Base-by-base conservation (phyloP, 2,329 filamentous ascomycete species). In the Fusarium pseudograminearum region DNA sequence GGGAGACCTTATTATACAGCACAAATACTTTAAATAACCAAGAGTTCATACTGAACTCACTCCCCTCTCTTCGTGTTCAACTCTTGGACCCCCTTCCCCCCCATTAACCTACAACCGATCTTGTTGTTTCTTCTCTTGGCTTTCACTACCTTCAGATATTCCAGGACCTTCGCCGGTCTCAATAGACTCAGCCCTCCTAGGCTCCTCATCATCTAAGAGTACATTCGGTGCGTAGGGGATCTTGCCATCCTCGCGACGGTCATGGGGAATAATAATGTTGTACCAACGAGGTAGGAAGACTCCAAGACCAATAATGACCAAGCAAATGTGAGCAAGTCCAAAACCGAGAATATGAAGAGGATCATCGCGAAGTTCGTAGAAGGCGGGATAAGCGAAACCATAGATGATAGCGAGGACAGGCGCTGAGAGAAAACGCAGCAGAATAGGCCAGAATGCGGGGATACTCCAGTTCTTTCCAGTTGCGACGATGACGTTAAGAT, bases 391-490 rank as follows among this genome's bases (percentile, higher is more conserved):
- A 2, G 83, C 81, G 73, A 87, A 86, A 52, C 80, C 82, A 72
- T 83, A 85, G 53, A 87, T 81, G 63, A 87, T 86, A 56, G 81
- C 80, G 2, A 86, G 78, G 20, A 85, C 80, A 0, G 84, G 85
- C 0, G 80, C 83, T 16, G 82, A 81, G 36, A 86, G 71, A 63
- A 86, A 87, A 22, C 84, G 84, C 1, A 86, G 75, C 0, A 88
- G 76, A 2, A 83, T 74, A 1, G 83, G 82, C 78, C 85, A 85
- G 73, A 87, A 84, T 3, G 54, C 61, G 1, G 86, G 86, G 26
- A 89, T 86, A 5, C 75, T 81, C 86, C 86, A 88, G 76, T 89
- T 88, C 38, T 83, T 83, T 52, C 84, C 85, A 5, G 78, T 79
- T 11, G 83, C 85, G 24, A 89, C 82, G 31, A 87, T 83, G 6